These are phyloP conservation scores for Crithidia brevicula DNA, from an alignment of 208 protist genomes.

Conservation along the genomic window DNA sequence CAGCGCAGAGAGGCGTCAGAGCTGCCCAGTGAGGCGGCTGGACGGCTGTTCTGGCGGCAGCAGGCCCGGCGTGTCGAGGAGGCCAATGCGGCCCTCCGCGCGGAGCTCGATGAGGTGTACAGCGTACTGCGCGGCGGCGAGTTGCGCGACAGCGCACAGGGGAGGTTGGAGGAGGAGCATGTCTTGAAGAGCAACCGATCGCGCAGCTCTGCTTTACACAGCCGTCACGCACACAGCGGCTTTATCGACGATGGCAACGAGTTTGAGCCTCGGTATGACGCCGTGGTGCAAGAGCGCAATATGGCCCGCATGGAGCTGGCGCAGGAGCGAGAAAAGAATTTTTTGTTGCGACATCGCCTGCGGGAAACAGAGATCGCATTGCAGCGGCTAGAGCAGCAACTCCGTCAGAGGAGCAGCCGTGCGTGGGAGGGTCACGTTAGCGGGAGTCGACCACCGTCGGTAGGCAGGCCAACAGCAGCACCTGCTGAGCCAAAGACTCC, in stretches of 20 bases:
- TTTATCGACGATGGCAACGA: background rate
- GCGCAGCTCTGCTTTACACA: too few species aligned
- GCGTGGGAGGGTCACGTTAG: too few species aligned
- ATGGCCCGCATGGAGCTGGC: slow-evolving; percentile 32
- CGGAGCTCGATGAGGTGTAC: slow-evolving; percentile 26
- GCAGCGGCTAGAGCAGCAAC: slow-evolving; percentile 2
- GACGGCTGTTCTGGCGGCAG: slow-evolving; percentile 22
- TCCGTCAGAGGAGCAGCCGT: too few species aligned
- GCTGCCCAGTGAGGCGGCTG: background rate
- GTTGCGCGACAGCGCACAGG: too few species aligned
- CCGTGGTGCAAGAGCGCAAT: slow-evolving; percentile 35
- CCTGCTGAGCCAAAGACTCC: background rate
- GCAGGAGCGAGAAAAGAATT: slow-evolving; percentile 43
- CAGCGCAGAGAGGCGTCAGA: too few species aligned
- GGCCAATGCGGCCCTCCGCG: slow-evolving; percentile 3
- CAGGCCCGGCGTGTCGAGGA: slow-evolving; percentile 28
- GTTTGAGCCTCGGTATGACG: background rate
- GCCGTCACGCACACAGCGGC: too few species aligned
- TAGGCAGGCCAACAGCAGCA: background rate
- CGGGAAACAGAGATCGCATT: slow-evolving; percentile 29
- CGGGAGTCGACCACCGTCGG: too few species aligned
- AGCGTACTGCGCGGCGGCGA: background rate
- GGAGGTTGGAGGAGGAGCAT: background rate
- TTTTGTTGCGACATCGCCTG: slow-evolving; percentile 30
- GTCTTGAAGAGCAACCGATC: background rate